Conservation (phyloP, 78 protist species). For the Dictyostelium capitatum region DNA sequence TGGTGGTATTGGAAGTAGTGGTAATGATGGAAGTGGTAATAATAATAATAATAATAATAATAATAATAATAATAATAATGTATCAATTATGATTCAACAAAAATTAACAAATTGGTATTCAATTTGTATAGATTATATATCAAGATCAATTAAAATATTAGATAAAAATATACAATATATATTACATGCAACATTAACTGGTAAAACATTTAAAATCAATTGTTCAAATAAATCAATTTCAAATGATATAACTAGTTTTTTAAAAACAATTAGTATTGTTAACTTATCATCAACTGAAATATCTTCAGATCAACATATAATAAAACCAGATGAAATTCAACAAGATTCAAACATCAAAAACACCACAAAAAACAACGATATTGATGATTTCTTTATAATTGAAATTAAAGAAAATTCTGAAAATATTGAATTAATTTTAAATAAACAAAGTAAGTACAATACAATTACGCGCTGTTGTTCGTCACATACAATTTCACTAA, state of each 20-base stretch:
- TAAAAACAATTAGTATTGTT: conserved; percentile 27
- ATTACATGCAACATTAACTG: conserved; percentile 30
- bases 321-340: conserved; percentile 3
- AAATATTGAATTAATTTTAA: not conserved
- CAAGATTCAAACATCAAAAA: not conserved
- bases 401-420: not conserved
- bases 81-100: not conserved
- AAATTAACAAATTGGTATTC: conserved; percentile 57
- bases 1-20: not conserved
- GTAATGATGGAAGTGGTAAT: not conserved
- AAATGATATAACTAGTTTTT: conserved; percentile 17
- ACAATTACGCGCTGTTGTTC: not conserved
- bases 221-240: not conserved
- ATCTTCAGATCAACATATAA: not conserved
- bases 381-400: not conserved
- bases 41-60: no score
- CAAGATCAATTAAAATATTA: conserved; percentile 44
- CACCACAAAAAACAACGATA: not conserved
- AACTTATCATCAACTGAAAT: conserved; percentile 4
- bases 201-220: conserved; percentile 14
- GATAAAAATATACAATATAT: conserved; percentile 16
- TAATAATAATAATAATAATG: not conserved
- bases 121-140: conserved; percentile 52
- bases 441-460: not conserved
- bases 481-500: not conserved